These are phyloP conservation scores for Discostella stelligera DNA, from an alignment of 352 stramenopile genomes.

Conservation along the genomic window DNA sequence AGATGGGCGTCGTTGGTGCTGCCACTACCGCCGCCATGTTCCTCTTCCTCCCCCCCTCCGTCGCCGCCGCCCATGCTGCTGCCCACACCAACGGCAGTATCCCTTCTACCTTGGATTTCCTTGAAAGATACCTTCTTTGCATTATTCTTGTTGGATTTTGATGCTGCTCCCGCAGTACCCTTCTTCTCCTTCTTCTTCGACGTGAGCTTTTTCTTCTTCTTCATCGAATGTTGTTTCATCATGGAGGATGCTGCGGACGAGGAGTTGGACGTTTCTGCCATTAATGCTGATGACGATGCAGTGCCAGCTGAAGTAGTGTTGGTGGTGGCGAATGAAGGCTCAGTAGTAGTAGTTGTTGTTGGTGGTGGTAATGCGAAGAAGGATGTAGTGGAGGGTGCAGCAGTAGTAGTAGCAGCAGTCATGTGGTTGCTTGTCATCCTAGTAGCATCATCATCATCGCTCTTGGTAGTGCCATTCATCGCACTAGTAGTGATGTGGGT, in stretches of 20 bases:
- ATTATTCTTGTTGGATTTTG: background rate
- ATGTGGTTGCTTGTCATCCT: background rate
- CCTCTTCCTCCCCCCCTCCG: background rate
- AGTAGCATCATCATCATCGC: background rate
- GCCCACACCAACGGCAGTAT: background rate
- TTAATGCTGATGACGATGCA: too few species aligned
- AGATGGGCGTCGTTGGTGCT: conserved; percentile 36
- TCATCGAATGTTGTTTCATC: background rate
- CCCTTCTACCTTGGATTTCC: too few species aligned
- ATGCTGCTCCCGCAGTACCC: background rate
- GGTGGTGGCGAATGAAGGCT: background rate
- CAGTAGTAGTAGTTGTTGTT: background rate
- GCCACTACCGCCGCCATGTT: background rate
- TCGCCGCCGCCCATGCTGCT: background rate
- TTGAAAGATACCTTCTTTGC: background rate
- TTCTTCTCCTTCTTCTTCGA: background rate
- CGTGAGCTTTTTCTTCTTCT: background rate
- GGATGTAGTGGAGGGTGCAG: background rate
- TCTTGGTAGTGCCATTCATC: background rate
- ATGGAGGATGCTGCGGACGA: too few species aligned
- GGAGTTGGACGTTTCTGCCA: too few species aligned
- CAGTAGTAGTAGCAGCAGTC: background rate
- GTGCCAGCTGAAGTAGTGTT: too few species aligned
- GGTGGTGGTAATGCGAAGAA: background rate
- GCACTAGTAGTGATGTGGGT: background rate